Evolutionary conservation across 2,329 filamentous ascomycete genomes (phyloP), one percentile per base, ranked within the genome.

Genomic region (Ilyonectria mors-panacis): DNA sequence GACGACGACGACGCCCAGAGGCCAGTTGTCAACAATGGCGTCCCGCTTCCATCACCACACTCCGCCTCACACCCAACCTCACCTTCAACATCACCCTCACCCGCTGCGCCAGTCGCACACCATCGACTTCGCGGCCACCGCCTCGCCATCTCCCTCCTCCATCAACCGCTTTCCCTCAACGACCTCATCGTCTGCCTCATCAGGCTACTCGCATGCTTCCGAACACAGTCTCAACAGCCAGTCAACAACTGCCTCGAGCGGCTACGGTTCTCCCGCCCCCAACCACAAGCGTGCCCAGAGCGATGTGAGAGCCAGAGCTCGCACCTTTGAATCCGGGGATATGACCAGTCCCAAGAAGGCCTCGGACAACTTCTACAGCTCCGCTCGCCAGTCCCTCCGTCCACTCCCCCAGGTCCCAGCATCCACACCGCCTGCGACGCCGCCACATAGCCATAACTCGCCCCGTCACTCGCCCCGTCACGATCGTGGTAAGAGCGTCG

Each of bases 221-320:
- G 88, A 90, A 48, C 84, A 87, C 60, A 91, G 89, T 76, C 83
- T 86, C 60, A 72, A 74, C 63, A 81, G 92, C 54, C 85, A 92
- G 71, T 93, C 92, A 19, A 95, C 93, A 35, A 87, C 89, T 70
- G 87, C 87, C n/a, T 94, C 93, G 37, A 89, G 88, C 78, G 85
- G 84, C 51, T 88, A 89, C 78, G 80, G 73, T 23, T 71, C 78
- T 19, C 68, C 81, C 66, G 78, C 78, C 66, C 75, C 81, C 67
- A 85, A 86, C 55, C 93, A 95, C 77, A 92, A 90, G 79, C 89
- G 94, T 78, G 93, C 93, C 67, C 87, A 91, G 79, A 95, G 93
- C 81, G 93, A 96, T 84, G 88, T 88, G 63, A 78, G 82, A 64
- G 86, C 86, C 66, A 85, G 85, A 48, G 86, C 90, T 76, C 78